Base-by-base conservation (phyloP, 805 yeast genomes). In the Scheffersomyces spartinae region DNA sequence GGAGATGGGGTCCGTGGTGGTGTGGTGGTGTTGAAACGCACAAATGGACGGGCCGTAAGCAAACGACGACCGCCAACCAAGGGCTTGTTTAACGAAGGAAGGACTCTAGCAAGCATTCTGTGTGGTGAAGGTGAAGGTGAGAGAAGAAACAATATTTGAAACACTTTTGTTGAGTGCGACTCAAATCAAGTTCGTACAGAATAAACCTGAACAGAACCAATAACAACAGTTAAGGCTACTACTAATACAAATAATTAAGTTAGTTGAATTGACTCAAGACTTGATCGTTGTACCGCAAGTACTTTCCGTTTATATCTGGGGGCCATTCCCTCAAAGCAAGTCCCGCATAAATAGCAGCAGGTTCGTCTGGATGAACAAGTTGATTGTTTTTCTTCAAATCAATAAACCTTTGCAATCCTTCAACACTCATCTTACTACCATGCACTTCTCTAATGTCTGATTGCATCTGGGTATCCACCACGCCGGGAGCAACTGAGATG, bases 401-500 rank as follows among this genome's bases (percentile, higher is more conserved):
- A 5, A 61, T 54, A 51, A 88, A 88, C 33, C 75, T 60, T 26
- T 71, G 53, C 34, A 71, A 62, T 4, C 72, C 67, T 11, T 66
- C 72, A 1, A 61, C 53, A 1, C 64, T 57, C 95, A 86, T 86
- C 15, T 57, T 55, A 4, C 40, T 34, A 2, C 74, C 72, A 35
- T 69, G 71, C 22, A 51, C 62, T 10, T 71, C 77, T 39, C 97
- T 71, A 30, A 88, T 85, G 28, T 72, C 76, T 6, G 36, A 47
- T 54, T 91, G 97, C 97, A 91, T 88, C 12, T 59, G 60, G 1
- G 98, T 88, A 45, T 83, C 83, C 2, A 91, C 96, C 2, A 84
- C 94, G 4, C 98, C 97, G 0, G 97, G 97, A 1, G 95, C 95
- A 13, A 91, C 64, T 0, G 95, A 62, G 7, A 85, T 54, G 3